Base-by-base conservation (phyloP, 208 protist genomes). In the Leishmania amazonensis region DNA sequence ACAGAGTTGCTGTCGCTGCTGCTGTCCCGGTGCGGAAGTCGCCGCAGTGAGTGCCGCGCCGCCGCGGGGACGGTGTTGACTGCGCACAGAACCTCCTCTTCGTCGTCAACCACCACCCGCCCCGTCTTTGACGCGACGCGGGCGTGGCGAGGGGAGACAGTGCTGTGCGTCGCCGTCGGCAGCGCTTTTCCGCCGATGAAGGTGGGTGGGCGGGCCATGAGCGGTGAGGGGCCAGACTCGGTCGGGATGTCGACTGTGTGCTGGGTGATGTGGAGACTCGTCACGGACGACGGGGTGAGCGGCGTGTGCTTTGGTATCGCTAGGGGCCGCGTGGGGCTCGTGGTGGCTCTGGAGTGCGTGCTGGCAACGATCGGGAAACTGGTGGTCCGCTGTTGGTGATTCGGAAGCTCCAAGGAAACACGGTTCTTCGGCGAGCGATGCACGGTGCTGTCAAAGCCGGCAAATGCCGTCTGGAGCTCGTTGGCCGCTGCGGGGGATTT, bases 101-200 rank as follows among this genome's bases (percentile, higher is more conserved):
- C 83, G 49, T 84, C 84, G 38, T 84, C 76, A 13, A 87, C 80
- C 24, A 87, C 65, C 21, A 87, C 84, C 3, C 84, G 84, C 28
- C 84, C 84, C 9, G 84, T 87, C 76, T 85, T 80, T 38, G 75
- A 79, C 17, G 80, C 75, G 35, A 87, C 72, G 57, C 71, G 84
- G 15, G 84, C 65, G 76, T 81, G 78, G 73, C 70, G 71, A 54
- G 71, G 15, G 24, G 74, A 9, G 47, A 35, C 15, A 19, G 58
- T 40, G 80, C 73, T 76, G 8, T 64, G 40, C 47, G 54, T 57
- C 11, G 68, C 65, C 28, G 49, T 68, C 47, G 58, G 6, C 21
- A 57, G 13, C 19, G 67, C 67, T 13, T 8, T 47, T 60, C 17
- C 60, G 35, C 62, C 58, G 31, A 53, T 72, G 21, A 62, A 42